phyloP scores from a whole-genome alignment of 129 eudicot genomes.

The Helichrysum umbraculigerum region DNA sequence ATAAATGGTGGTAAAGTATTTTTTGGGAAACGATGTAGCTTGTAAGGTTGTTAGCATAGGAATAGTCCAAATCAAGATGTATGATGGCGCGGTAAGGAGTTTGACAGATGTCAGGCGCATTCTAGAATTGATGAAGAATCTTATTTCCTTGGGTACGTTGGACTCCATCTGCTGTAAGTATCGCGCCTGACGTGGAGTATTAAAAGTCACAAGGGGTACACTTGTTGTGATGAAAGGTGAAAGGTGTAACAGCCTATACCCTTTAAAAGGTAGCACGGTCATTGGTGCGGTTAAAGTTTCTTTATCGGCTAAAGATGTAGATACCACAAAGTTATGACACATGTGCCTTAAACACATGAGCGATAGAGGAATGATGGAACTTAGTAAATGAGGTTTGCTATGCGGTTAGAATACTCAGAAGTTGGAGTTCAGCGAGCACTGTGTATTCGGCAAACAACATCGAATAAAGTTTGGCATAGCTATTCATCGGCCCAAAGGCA shows the following conservation, averaged over 20 bases:
- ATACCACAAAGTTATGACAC: constrained; percentile 12
- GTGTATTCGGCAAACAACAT: constrained; percentile 4
- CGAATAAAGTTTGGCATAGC: background rate
- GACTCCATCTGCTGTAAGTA: background rate
- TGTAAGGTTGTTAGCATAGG: constrained; percentile 20
- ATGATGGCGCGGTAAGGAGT: constrained; percentile 17
- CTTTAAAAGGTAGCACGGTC: background rate
- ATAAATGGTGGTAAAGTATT: constrained; percentile 1
- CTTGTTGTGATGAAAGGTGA: constrained; percentile 14
- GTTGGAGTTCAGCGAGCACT: constrained; percentile 15
- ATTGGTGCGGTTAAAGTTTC: background rate
- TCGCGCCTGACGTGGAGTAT: constrained; percentile 1
- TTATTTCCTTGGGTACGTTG: constrained; percentile 15
- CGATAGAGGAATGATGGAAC: constrained; percentile 6
- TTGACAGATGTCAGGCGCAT: constrained; percentile 22
- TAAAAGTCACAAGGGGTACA: constrained; percentile 16
- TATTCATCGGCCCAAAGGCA: background rate
- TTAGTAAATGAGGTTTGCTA: constrained; percentile 5
- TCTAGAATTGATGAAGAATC: constrained; percentile 11
- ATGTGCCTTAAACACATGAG: constrained; percentile 1
- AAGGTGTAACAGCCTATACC: background rate
- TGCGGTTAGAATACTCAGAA: background rate
- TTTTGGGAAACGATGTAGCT: constrained; percentile 22
- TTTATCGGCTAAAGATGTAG: background rate
- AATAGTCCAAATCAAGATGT: constrained; percentile 18